Evolutionary conservation across 2,329 filamentous ascomycete genomes (phyloP).

Genomic region (Venturiaceae sp.): DNA sequence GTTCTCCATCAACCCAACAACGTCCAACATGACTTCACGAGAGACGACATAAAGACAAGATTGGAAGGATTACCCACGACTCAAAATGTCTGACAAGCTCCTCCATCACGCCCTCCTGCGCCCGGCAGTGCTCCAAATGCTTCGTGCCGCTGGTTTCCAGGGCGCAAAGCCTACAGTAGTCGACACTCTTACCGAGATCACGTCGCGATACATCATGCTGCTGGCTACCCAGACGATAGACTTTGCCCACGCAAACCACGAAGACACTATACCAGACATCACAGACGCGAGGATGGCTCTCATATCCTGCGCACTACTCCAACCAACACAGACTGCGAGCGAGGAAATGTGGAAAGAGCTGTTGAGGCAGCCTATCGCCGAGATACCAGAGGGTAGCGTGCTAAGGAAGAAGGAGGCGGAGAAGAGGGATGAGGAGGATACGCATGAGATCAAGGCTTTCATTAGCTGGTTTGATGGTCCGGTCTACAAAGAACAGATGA

Average conservation of each 20-base stretch:
- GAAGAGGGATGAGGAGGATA: slow-evolving; percentile 57
- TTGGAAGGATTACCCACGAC: background rate
- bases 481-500: slow-evolving; percentile 67
- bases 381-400: slow-evolving; percentile 28
- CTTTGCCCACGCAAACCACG: slow-evolving; percentile 62
- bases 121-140: slow-evolving; percentile 79
- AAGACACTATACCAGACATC: slow-evolving; percentile 53
- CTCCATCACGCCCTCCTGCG: slow-evolving; percentile 71
- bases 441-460: slow-evolving; percentile 68
- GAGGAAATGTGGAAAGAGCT: slow-evolving; percentile 58
- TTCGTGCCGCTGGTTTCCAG: slow-evolving; percentile 86
- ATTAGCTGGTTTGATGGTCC: slow-evolving; percentile 68
- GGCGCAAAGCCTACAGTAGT: slow-evolving; percentile 70
- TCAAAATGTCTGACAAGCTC: slow-evolving; percentile 3
- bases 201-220: slow-evolving; percentile 67
- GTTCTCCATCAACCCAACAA: background rate
- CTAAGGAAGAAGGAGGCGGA: slow-evolving; percentile 31
- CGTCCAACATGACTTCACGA: background rate
- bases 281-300: slow-evolving; percentile 80
- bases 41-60: background rate
- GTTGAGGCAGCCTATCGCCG: slow-evolving; percentile 32
- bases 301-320: slow-evolving; percentile 66
- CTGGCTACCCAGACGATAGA: slow-evolving; percentile 64
- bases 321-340: slow-evolving; percentile 54
- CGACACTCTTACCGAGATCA: slow-evolving; percentile 80